These are phyloP conservation scores for Helotiales sp. DNA, from an alignment of 2,329 filamentous ascomycete genomes.

Conservation along the genomic window DNA sequence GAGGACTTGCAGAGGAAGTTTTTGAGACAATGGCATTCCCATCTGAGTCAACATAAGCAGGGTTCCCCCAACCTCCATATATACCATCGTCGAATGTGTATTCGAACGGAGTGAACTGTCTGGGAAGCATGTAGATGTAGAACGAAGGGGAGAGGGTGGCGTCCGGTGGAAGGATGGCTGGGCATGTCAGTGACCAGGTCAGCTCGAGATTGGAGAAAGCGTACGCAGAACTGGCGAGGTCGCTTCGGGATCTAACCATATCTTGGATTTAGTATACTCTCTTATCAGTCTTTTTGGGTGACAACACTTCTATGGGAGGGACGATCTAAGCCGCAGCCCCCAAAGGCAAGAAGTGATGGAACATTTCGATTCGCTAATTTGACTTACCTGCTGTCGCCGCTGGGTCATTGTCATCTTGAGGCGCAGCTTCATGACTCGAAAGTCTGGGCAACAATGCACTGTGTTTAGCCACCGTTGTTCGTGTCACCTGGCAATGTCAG, in stretches of 20 bases:
- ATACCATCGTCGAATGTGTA: not conserved
- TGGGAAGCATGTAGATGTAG: not conserved
- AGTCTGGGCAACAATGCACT: not conserved
- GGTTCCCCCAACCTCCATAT: not conserved
- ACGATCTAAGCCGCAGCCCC: no score
- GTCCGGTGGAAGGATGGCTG: not conserved
- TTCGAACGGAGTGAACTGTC: slow-evolving; percentile 3
- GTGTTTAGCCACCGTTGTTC: not conserved
- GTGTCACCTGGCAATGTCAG: not conserved
- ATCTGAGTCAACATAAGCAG: not conserved
- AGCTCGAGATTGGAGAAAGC: not conserved
- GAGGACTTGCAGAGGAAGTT: no score
- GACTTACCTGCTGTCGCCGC: not conserved
- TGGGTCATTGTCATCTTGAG: not conserved
- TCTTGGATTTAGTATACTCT: no score
- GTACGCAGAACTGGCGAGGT: no score
- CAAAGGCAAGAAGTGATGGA: no score
- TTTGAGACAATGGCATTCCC: not conserved
- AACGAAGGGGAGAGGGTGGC: not conserved
- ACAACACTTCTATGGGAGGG: no score
- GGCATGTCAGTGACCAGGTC: not conserved
- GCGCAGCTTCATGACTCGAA: not conserved
- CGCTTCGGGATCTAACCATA: no score
- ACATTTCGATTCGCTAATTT: no score
- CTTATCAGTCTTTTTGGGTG: no score